Percentiles rank a stretch among this genome's conserved stretches.
phyloP scores from a whole-genome alignment of 352 stramenopile species.

The Aphanomyces astaci region DNA sequence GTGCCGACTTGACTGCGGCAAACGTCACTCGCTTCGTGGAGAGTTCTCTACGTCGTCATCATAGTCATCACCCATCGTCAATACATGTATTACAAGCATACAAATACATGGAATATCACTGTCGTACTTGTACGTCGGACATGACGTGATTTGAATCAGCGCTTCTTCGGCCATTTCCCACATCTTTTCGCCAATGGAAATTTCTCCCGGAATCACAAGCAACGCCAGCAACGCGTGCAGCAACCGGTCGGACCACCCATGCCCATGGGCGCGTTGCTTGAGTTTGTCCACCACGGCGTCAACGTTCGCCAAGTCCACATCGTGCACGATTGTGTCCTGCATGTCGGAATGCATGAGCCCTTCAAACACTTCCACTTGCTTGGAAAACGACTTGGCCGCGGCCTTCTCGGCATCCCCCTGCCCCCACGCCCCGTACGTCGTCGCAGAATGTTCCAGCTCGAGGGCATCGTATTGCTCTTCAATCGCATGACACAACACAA shows the following conservation, averaged over 20 bases:
- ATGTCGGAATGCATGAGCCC: conserved; percentile 9
- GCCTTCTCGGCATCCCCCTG: neutral
- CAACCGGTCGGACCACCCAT: neutral
- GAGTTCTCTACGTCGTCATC: neutral
- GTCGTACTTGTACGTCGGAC: neutral
- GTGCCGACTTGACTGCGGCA: neutral
- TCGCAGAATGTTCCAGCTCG: neutral
- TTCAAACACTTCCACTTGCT: conserved; percentile 20
- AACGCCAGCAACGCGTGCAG: neutral
- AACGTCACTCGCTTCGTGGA: neutral
- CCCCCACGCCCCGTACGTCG: neutral
- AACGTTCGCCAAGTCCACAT: conserved; percentile 12
- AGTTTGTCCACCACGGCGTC: neutral
- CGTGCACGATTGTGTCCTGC: neutral
- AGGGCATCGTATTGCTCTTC: neutral
- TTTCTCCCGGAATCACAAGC: conserved; percentile 11
- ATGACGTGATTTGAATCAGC: conserved; percentile 1
- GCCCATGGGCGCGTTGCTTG: neutral
- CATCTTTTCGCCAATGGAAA: conserved; percentile 3
- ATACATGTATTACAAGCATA: too few species aligned
- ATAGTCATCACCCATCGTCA: too few species aligned
- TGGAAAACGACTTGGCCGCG: neutral
- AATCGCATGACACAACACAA: neutral
- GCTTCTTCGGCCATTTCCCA: conserved; percentile 15
- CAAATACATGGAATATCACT: too few species aligned